Percentiles rank a stretch among this genome's conserved stretches.
These are phyloP conservation scores for Ascochyta pisi DNA, from an alignment of 2,329 filamentous ascomycete species.

Conservation along the genomic window DNA sequence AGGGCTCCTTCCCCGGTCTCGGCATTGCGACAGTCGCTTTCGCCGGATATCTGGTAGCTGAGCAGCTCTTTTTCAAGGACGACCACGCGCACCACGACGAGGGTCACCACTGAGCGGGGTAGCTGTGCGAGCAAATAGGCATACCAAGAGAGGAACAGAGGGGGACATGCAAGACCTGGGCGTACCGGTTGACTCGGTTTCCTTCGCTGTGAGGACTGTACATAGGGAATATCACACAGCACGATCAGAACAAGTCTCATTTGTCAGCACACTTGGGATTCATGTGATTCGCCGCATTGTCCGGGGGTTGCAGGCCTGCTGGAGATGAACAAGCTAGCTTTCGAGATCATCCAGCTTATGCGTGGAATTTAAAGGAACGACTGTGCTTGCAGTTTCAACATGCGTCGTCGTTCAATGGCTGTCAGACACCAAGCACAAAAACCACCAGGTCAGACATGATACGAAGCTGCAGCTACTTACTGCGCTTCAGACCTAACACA, in stretches of 20 bases:
- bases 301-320: neutral
- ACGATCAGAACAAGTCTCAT: conserved; percentile 17
- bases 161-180: conserved; percentile 32
- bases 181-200: conserved; percentile 41
- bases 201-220: conserved; percentile 40
- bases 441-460: too few species aligned
- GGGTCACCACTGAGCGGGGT: conserved; percentile 32
- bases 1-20: conserved; percentile 83
- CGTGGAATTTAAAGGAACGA: too few species aligned
- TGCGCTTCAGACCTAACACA: too few species aligned
- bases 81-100: conserved; percentile 47
- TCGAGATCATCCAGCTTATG: neutral
- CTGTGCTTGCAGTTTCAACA: too few species aligned
- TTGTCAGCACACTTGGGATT: conserved; percentile 10
- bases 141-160: conserved; percentile 11
- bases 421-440: too few species aligned
- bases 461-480: too few species aligned
- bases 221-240: conserved; percentile 44
- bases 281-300: conserved; percentile 8
- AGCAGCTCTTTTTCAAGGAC: conserved; percentile 84
- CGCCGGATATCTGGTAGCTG: conserved; percentile 85
- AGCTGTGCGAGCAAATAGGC: neutral
- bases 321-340: neutral
- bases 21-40: conserved; percentile 94
- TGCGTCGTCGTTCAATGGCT: too few species aligned